Conservation (phyloP, 1,284 basidiomycete genomes). For the Cutaneotrichosporon mucoides region DNA sequence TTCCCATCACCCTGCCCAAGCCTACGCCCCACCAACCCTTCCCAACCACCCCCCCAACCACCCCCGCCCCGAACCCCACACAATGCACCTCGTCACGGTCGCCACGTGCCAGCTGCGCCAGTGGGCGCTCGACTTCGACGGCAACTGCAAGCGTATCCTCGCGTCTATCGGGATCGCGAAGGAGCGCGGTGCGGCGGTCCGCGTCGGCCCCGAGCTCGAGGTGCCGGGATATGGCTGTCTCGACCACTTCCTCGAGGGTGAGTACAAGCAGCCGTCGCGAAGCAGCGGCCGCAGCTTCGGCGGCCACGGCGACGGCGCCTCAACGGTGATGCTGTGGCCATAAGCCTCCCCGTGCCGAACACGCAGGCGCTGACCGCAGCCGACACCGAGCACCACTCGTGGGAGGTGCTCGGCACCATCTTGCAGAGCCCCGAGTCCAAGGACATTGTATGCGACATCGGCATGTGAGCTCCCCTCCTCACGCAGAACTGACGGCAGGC, state of each 20-base stretch:
- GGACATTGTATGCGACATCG: slow-evolving; percentile 86
- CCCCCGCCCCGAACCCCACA: not conserved
- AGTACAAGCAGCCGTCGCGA: slow-evolving; percentile 4
- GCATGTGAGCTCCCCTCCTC: slow-evolving; percentile 67
- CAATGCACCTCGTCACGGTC: slow-evolving; percentile 61
- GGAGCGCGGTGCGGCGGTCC: slow-evolving; percentile 76
- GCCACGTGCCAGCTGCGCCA: slow-evolving; percentile 85
- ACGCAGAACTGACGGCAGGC: slow-evolving; percentile 57
- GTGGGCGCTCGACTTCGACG: slow-evolving; percentile 93
- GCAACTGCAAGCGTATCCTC: slow-evolving; percentile 86
- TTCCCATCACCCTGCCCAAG: not conserved
- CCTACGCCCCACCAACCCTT: not conserved
- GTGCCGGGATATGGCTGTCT: slow-evolving; percentile 94
- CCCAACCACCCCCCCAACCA: not conserved
- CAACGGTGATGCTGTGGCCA: too few relatives aligned
- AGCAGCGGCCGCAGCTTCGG: too few relatives aligned
- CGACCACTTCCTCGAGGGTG: slow-evolving; percentile 66
- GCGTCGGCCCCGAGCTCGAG: slow-evolving; percentile 99
- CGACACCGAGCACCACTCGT: slow-evolving; percentile 90
- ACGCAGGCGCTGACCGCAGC: slow-evolving; percentile 53
- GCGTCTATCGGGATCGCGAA: slow-evolving; percentile 85
- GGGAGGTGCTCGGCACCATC: slow-evolving; percentile 87
- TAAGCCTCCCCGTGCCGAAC: too few relatives aligned
- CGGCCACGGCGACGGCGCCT: too few relatives aligned
- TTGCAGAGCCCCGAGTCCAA: slow-evolving; percentile 68